Evolutionary conservation across 768 basidiomycete genomes (phyloP), one percentile per base, ranked within the genome.

Genomic region (Boletus pseudopeckii): DNA sequence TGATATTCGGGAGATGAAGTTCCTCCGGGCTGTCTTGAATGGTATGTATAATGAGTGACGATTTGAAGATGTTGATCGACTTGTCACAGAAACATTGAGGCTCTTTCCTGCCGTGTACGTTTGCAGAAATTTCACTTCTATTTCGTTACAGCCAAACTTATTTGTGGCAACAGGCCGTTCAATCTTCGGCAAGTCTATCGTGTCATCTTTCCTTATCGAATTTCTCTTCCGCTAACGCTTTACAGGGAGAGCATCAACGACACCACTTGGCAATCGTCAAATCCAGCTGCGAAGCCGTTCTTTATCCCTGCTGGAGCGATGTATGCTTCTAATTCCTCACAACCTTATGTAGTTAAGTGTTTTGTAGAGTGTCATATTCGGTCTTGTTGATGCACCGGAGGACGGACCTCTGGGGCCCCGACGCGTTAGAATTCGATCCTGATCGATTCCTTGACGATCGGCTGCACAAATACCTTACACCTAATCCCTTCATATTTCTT

Each of bases 1-100:
- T 44, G 69, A 76, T 63, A 68, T 81, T 41, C 63, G 68, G 24
- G 71, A 72, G 6, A 72, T 78, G 73, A 78, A 74, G 55, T 75
- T 71, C 55, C 62, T 78, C 11, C 64, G 74, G 7, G 77, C 79
- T 26, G 74, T 77, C 24, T 65, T 77, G 33, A 77, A 77, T 52
- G 77, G 76, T 76, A 33, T 9, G 67, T 53, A 40, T n/a, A 18
- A 34, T 14, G 15, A 28, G 6, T 7, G 10, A 5, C 2, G 7
- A 36, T 26, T 24, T 8, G 1, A 30, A 28, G 34, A 10, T 22
- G 10, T 50, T 9, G 37, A 56, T 32, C 30, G 42, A 48, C 17
- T 22, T 22, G 14, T 40, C 20, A 34, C 34, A 72, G 70, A 71
- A 58, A 71, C 70, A 9, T 57, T 70, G 40, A 58, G 71, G 26